Evolutionary conservation across 2,329 filamentous ascomycete species (phyloP).

Genomic region (Hirsutella minnesotensis): DNA sequence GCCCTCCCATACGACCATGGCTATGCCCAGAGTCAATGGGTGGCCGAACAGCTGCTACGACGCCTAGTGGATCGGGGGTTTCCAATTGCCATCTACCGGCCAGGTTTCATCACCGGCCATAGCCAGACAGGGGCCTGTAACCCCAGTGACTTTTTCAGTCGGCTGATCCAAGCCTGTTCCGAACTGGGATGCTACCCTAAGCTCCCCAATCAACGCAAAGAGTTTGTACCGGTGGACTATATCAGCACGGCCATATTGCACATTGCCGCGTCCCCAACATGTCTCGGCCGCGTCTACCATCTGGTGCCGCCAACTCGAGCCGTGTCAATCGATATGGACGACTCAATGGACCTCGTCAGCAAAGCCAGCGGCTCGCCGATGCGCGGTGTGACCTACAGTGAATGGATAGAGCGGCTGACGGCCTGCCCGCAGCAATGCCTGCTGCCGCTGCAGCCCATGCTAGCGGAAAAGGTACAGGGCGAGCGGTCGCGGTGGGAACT

Average conservation of each 20-base stretch:
- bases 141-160: neutral
- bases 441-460: neutral
- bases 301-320: neutral
- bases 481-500: neutral
- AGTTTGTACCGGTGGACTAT: constrained; percentile 1
- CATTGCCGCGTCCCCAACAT: neutral
- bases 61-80: neutral
- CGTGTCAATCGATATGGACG: neutral
- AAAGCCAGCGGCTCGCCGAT: neutral
- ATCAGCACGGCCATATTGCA: neutral
- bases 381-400: neutral
- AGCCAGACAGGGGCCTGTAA: neutral
- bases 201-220: neutral
- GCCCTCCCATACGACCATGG: neutral
- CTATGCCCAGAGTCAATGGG: constrained; percentile 1
- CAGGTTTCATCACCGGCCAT: neutral
- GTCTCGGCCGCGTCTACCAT: neutral
- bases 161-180: neutral
- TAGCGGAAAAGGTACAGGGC: neutral
- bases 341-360: neutral
- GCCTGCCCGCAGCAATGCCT: neutral
- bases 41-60: neutral
- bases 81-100: neutral
- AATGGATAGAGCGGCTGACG: neutral
- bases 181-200: neutral